Evolutionary conservation across 352 stramenopile genomes (phyloP), one percentile per base, ranked within the genome.

Genomic region (Globisporangium paroecandrum): DNA sequence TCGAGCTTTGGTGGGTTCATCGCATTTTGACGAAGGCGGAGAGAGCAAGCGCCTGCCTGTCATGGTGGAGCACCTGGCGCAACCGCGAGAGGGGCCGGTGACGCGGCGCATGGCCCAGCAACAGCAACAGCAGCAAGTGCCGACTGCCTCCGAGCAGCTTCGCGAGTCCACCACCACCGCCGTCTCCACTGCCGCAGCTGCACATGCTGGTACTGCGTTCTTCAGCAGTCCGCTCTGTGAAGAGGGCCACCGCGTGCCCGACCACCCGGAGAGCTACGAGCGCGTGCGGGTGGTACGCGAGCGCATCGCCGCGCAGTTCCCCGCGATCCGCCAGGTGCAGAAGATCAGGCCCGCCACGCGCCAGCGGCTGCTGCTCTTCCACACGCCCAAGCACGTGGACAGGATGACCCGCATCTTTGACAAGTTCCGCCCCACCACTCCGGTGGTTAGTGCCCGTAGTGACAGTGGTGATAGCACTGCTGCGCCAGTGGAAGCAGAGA

Each of bases 321-420:
- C 76, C 3, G 13, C 22, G 1, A 68, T 83, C 41, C 47, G 36
- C 3, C 58, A 74, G 18, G 57, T 83, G 43, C 54, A 22, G 4
- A 41, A 69, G 15, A 76, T 78, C 25, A 34, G 59, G 47, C 61
- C 53, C 4, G 70, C 66, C 27, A 76, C 74, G 1, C 34, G 58
- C 4, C 65, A 79, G 24, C 76, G 79, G 27, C 32, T 83, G 34
- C 62, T 72, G 38, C 66, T 65, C 29, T 83, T 83, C 69, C 76
- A 83, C 61, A 73, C 74, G 12, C 38, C 38, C 20, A 62, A 64
- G 25, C 66, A 81, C 62, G 71, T 83, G 22, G 69, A 79, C 36
- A 25, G 54, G 29, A 73, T 79, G 56, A 62, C 71, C 54, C 25
- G 22, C 24, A 49, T 72, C 25, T 81, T 78, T 32, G 59, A 25